These are phyloP conservation scores for Debaryomyces fabryi DNA, from an alignment of 1,139 yeast genomes.

Conservation along the genomic window DNA sequence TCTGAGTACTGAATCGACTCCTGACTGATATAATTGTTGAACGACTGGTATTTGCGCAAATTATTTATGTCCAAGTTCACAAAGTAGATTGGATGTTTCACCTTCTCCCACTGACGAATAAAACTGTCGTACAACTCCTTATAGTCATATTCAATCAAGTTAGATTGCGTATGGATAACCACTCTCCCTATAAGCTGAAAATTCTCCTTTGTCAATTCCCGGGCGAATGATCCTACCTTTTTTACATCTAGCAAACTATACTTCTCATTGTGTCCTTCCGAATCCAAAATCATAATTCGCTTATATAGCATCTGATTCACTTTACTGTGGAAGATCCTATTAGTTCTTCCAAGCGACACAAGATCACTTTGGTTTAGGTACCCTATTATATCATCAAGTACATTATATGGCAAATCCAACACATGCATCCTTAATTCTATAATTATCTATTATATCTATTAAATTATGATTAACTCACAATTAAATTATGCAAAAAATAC, in stretches of 20 bases:
- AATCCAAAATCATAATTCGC: slow-evolving; percentile 20
- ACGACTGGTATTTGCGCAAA: slow-evolving; percentile 22
- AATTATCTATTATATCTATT: background rate
- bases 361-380: slow-evolving; percentile 19
- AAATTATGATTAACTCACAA: background rate
- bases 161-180: slow-evolving; percentile 24
- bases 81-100: slow-evolving; percentile 19
- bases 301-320: slow-evolving; percentile 22
- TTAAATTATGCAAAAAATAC: background rate
- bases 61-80: slow-evolving; percentile 26
- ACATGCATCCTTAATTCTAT: slow-evolving; percentile 4
- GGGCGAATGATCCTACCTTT: slow-evolving; percentile 18
- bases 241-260: slow-evolving; percentile 14
- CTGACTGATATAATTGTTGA: slow-evolving; percentile 19
- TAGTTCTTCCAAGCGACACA: slow-evolving; percentile 17
- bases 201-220: slow-evolving; percentile 15
- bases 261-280: slow-evolving; percentile 8
- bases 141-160: slow-evolving; percentile 20
- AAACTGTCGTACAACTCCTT: slow-evolving; percentile 20
- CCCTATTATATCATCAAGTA: slow-evolving; percentile 14
- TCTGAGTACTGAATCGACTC: slow-evolving; percentile 20
- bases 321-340: slow-evolving; percentile 16
- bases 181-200: slow-evolving; percentile 20
- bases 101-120: slow-evolving; percentile 20
- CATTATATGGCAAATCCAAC: slow-evolving; percentile 7